A percentile compares a stretch with the other conserved stretches of the same genome.
Evolutionary conservation across 225 moss, liverwort and hornwort genomes (phyloP).

Genomic region (Lunularia cruciata): DNA sequence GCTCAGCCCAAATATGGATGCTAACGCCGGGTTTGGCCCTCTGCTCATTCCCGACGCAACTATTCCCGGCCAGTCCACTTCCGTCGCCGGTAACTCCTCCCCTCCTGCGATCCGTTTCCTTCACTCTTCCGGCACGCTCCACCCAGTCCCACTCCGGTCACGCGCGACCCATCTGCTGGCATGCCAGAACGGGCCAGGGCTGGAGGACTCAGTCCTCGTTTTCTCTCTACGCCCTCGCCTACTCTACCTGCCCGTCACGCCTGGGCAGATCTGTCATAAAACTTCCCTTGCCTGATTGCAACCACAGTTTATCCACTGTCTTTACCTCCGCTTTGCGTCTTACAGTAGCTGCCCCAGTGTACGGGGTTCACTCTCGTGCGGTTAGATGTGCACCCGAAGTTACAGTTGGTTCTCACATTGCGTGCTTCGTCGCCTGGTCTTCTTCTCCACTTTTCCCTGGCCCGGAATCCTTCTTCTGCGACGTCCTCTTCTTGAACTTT

Average conservation of each 20-base stretch:
- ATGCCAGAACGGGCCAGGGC: background rate
- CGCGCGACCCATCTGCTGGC: background rate
- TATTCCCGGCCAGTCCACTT: conserved; percentile 12
- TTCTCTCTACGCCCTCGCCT: background rate
- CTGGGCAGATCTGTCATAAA: background rate
- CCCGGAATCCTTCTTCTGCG: too few species aligned
- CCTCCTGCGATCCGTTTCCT: background rate
- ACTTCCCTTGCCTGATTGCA: too few species aligned
- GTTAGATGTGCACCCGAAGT: background rate
- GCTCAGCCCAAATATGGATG: conserved; percentile 15
- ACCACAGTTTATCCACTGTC: too few species aligned
- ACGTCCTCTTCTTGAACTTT: background rate
- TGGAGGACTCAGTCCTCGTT: background rate
- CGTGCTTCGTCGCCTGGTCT: background rate
- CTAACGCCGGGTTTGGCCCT: conserved; percentile 11
- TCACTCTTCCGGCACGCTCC: background rate
- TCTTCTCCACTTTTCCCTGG: too few species aligned
- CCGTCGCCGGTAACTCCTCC: conserved; percentile 20
- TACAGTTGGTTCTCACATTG: background rate
- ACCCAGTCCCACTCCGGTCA: background rate
- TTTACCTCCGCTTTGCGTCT: background rate
- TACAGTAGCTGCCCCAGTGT: background rate
- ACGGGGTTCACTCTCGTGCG: background rate
- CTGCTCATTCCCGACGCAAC: background rate
- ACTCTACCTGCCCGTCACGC: background rate